Base-by-base conservation (phyloP, 2,329 filamentous ascomycete genomes). In the Fusarium subglutinans region DNA sequence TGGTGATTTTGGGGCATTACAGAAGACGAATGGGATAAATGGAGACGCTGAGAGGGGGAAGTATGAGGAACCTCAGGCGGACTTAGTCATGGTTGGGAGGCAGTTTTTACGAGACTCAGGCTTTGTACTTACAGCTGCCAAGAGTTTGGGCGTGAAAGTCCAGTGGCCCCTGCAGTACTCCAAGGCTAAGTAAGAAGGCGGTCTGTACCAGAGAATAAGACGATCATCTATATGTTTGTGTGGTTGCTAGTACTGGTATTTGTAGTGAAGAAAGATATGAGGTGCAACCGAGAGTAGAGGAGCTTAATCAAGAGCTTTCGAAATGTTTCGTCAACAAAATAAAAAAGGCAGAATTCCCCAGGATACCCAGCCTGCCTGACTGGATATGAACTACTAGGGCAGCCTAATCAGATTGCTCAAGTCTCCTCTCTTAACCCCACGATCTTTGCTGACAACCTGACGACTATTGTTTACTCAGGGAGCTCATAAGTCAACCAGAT, bases 101-200 rank as follows among this genome's bases (percentile, higher is more conserved):
- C 91, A 92, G 78, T 96, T 96, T 81, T 86, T 97, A 83, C 90
- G 94, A 80, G 94, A 97, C 78, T 92, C 94, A 0, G 91, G 93
- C 54, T 90, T 94, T 78, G 92, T 94, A 7, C 90, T 94, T 82
- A 87, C 88, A 30, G 91, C 90, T 72, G 95, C 94, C 0, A 88
- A 93, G 69, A 88, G 93, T 70, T 84, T 97, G 26, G 90, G 89
- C 14, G 90, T 95, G 5, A 84, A 90, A 63, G 90, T 94, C 8
- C 85, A 91, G 75, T 92, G 91, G 89, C 90, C 94, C 1, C 90
- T 90, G 71, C 94, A 96, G 80, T 90, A 89, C 24, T 8, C 22
- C 0, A 51, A 24, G 8, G 28, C 3, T 1, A 6, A 13, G 5
- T 51, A 8, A 20, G 44, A 12, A 10, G 8, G 9, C 6, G 5